phyloP scores from a whole-genome alignment of 2,329 filamentous ascomycete genomes.

The Metarhizium guizhouense region DNA sequence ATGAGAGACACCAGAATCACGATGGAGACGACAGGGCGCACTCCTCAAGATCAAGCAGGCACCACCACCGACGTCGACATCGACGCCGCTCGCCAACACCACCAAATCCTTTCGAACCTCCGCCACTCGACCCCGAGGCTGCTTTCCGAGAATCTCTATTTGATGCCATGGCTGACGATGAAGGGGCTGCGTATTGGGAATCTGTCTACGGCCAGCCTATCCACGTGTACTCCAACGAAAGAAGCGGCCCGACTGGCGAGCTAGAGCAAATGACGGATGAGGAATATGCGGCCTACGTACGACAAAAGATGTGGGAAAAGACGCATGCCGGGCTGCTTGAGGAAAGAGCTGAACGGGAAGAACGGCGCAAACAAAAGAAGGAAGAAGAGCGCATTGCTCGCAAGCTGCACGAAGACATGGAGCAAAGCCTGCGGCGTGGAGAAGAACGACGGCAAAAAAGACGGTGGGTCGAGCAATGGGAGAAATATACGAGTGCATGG shows the following conservation, averaged over 20 bases:
- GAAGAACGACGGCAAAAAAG: constrained; percentile 50
- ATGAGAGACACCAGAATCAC: neutral
- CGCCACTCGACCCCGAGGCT: constrained; percentile 53
- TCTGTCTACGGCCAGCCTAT: constrained; percentile 94
- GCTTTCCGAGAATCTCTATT: constrained; percentile 93
- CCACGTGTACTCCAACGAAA: constrained; percentile 59
- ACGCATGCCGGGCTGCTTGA: constrained; percentile 77
- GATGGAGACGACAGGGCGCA: constrained; percentile 15
- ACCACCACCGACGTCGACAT: constrained; percentile 20
- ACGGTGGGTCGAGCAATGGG: constrained; percentile 53
- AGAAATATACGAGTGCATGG: constrained; percentile 58
- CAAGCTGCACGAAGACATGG: constrained; percentile 55
- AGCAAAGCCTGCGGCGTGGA: constrained; percentile 58
- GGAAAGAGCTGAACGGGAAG: constrained; percentile 57
- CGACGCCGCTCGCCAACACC: constrained; percentile 36
- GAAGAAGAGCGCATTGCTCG: constrained; percentile 40
- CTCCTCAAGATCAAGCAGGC: constrained; percentile 13
- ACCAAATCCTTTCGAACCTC: constrained; percentile 36
- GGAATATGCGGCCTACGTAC: constrained; percentile 80
- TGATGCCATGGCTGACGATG: constrained; percentile 93
- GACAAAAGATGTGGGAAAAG: constrained; percentile 90
- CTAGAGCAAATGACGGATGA: constrained; percentile 87
- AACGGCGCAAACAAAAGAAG: constrained; percentile 39
- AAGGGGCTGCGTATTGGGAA: constrained; percentile 93
- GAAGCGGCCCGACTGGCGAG: constrained; percentile 37